Base-by-base conservation (phyloP, 2,329 filamentous ascomycete species). In the Monilinia aucupariae region DNA sequence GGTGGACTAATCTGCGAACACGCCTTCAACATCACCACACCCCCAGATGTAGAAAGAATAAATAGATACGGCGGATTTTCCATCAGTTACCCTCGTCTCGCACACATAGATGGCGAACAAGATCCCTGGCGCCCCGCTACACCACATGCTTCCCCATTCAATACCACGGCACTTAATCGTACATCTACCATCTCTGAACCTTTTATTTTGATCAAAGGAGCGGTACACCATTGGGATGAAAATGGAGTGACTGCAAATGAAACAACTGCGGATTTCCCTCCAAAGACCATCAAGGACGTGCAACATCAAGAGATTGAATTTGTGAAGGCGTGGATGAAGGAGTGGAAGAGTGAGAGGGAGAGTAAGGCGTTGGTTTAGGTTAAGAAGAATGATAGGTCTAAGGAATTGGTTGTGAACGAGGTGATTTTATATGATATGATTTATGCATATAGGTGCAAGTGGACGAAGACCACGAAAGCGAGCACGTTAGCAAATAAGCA, bases 161-260 rank as follows among this genome's bases (percentile, higher is more conserved):
- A 72, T 43, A 59, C 34, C n/a, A 82, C 79, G 1, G 81, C 85
- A 0, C 78, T 80, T 0, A 76, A 78, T 37, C 79, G 89, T 25
- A 75, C 78, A 17, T 88, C 82, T 51, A 89, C 88, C 0, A 76
- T 78, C 0, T 81, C 79, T 54, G 82, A 92, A 76, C 90, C 90
- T 0, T 89, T 87, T 66, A 80, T 90, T n/a, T 72, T 93, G 52
- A 91, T 96, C 52, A 77, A 80, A 4, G 82, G 82, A n/a, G 89
- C 84, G 0, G 89, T 92, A 25, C 91, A 96, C 74, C 90, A 93
- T 72, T 94, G 89, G 87, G 88, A 90, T 68, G 86, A 88, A 76
- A 87, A 88, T 67, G 85, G 86, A 0, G 69, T 89, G n/a, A 84
- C 86, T 56, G 74, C 78, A 1, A 86, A 87, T 63, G 79, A 89